Evolutionary conservation across 768 basidiomycete genomes (phyloP).

Genomic region (Terana coerulea): DNA sequence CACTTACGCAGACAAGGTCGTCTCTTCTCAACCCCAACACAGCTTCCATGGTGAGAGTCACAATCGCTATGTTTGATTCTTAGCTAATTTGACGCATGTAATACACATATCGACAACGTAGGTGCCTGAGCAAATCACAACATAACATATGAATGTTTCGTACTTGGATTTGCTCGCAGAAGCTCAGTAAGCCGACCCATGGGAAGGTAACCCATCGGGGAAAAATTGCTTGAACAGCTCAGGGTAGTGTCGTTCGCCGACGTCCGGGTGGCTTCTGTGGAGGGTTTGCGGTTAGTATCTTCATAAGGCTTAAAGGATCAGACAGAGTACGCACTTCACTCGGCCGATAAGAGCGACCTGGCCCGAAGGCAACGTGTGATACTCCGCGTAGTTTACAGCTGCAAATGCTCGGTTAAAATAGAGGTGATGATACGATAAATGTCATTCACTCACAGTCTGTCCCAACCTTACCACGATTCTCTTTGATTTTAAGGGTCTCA

Average conservation of each 20-base stretch:
- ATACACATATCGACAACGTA: too few species aligned
- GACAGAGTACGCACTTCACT: slow-evolving; percentile 53
- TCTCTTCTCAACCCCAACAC: too few species aligned
- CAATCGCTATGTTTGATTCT: too few species aligned
- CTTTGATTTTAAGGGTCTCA: slow-evolving; percentile 59
- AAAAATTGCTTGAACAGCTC: slow-evolving; percentile 67
- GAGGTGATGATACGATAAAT: background rate
- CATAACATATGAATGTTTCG: too few species aligned
- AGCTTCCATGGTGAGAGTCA: too few species aligned
- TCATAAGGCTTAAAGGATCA: background rate
- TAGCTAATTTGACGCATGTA: too few species aligned
- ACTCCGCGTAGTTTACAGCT: slow-evolving; percentile 83
- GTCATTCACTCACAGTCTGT: slow-evolving; percentile 56
- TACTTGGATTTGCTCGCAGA: too few species aligned
- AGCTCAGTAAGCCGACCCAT: slow-evolving; percentile 43
- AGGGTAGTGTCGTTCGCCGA: slow-evolving; percentile 74
- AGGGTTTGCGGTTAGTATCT: background rate
- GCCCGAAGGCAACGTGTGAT: slow-evolving; percentile 64
- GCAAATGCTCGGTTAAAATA: background rate
- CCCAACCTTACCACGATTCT: slow-evolving; percentile 48
- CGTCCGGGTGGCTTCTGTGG: slow-evolving; percentile 79
- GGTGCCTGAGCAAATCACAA: too few species aligned
- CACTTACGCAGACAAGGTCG: too few species aligned
- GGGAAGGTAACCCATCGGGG: slow-evolving; percentile 55
- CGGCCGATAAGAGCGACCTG: slow-evolving; percentile 72